Percentiles rank a stretch among this genome's conserved stretches.
These are phyloP conservation scores for Cicer cuneatum DNA, from an alignment of 306 rosid genomes.

Conservation along the genomic window DNA sequence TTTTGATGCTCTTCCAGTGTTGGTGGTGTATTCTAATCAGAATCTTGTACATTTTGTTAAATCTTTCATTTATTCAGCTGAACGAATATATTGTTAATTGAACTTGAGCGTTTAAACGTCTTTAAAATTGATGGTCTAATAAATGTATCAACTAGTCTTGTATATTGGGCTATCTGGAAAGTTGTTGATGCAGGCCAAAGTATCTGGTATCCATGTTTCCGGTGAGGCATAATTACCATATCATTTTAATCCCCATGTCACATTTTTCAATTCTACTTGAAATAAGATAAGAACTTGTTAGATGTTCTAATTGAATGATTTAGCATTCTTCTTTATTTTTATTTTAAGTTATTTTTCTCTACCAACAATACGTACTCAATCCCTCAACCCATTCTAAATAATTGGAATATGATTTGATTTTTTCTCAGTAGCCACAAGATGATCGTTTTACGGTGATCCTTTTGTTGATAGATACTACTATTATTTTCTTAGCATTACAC, in stretches of 20 bases:
- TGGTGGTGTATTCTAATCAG: slow-evolving; percentile 8
- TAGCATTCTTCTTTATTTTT: too few relatives aligned
- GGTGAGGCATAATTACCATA: background rate
- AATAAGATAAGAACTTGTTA: too few relatives aligned
- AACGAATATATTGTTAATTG: slow-evolving; percentile 11
- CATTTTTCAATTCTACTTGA: too few relatives aligned
- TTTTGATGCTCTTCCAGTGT: background rate
- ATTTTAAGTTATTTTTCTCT: too few relatives aligned
- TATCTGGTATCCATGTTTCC: background rate
- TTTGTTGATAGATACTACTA: too few relatives aligned
- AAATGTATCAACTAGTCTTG: slow-evolving; percentile 9
- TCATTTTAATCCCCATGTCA: background rate
- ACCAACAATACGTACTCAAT: too few relatives aligned
- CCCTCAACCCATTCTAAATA: too few relatives aligned
- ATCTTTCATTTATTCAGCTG: slow-evolving; percentile 4
- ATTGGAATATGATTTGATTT: too few relatives aligned
- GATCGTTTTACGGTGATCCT: too few relatives aligned
- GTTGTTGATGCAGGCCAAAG: background rate
- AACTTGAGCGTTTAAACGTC: slow-evolving; percentile 11
- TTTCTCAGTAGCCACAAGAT: too few relatives aligned
- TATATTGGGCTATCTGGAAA: background rate
- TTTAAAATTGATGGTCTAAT: slow-evolving; percentile 15
- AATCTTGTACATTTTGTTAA: slow-evolving; percentile 1
- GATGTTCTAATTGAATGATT: too few relatives aligned
- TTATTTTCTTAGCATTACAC: slow-evolving; percentile 22